These are phyloP conservation scores for Globisporangium nagaii DNA, from an alignment of 352 stramenopile genomes.

Conservation along the genomic window DNA sequence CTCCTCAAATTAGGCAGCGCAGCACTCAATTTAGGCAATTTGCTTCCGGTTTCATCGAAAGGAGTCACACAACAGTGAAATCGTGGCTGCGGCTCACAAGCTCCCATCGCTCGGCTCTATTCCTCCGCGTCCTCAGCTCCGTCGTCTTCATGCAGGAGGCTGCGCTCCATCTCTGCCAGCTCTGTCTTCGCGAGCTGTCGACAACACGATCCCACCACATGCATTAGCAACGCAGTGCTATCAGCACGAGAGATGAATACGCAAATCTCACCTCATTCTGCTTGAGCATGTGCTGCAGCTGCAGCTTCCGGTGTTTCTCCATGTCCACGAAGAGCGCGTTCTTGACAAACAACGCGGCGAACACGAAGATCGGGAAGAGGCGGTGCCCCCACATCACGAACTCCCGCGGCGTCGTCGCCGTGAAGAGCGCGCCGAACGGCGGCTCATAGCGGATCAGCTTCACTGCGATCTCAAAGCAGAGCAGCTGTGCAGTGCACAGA, in stretches of 20 bases:
- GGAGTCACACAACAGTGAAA: too few species aligned
- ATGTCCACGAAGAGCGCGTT: constrained; percentile 56
- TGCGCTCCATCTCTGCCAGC: constrained; percentile 1
- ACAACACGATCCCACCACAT: neutral
- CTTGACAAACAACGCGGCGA: constrained; percentile 36
- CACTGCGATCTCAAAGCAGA: constrained; percentile 49
- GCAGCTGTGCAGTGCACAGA: constrained; percentile 24
- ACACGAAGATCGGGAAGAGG: constrained; percentile 42
- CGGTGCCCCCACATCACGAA: constrained; percentile 53
- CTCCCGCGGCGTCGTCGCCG: constrained; percentile 52
- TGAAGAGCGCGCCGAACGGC: constrained; percentile 29
- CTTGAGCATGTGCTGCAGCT: constrained; percentile 42
- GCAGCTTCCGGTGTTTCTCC: constrained; percentile 42
- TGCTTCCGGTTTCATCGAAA: too few species aligned
- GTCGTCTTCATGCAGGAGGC: neutral
- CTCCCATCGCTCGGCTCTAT: too few species aligned
- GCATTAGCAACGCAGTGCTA: neutral
- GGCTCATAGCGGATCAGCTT: constrained; percentile 55
- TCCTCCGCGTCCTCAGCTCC: neutral
- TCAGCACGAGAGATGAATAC: neutral
- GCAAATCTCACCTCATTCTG: constrained; percentile 36
- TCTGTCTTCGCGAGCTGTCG: constrained; percentile 2
- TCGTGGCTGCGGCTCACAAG: too few species aligned
- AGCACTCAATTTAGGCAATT: too few species aligned
- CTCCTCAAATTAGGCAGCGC: too few species aligned